Evolutionary conservation across 805 yeast genomes (phyloP).

Genomic region (Blastobotrys chiropterorum): DNA sequence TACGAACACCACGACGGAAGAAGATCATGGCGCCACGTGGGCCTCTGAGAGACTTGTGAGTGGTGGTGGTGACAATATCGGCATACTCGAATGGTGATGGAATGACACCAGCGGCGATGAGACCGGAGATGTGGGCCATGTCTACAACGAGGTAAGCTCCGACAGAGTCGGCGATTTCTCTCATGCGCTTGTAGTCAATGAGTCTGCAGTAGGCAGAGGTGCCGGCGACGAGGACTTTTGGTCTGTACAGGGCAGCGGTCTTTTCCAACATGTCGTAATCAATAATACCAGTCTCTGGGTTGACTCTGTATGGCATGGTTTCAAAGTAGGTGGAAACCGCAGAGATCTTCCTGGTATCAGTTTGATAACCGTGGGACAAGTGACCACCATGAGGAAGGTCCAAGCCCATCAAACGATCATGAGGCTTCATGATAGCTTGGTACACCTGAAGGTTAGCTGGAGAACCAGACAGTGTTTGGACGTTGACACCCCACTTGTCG

Average conservation of each 20-base stretch:
- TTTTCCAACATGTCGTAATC: conserved; percentile 94
- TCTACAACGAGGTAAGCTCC: conserved; percentile 95
- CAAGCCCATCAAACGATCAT: conserved; percentile 96
- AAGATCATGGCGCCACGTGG: conserved; percentile 99
- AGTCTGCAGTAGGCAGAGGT: conserved; percentile 97
- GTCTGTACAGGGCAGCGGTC: conserved; percentile 87
- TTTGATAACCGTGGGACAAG: conserved; percentile 96
- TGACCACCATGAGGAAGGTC: conserved; percentile 99
- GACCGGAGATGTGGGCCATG: conserved; percentile 98
- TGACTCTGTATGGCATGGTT: conserved; percentile 97
- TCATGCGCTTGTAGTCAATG: conserved; percentile 94
- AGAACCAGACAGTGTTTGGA: conserved; percentile 92
- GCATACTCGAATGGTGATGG: conserved; percentile 96
- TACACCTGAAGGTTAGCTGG: conserved; percentile 97
- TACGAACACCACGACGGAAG: conserved; percentile 93
- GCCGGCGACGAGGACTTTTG: conserved; percentile 95
- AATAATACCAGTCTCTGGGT: conserved; percentile 86
- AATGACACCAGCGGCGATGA: conserved; percentile 91
- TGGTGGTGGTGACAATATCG: conserved; percentile 96
- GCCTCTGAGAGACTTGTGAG: conserved; percentile 97
- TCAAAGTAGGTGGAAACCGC: conserved; percentile 95
- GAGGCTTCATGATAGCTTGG: conserved; percentile 90
- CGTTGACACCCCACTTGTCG: conserved; percentile 95
- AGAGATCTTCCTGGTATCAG: conserved; percentile 86
- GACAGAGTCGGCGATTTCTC: conserved; percentile 92